A percentile compares a stretch with the other conserved stretches of the same genome.
phyloP scores from a whole-genome alignment of 2,329 filamentous ascomycete genomes.

The Beauveria australis region DNA sequence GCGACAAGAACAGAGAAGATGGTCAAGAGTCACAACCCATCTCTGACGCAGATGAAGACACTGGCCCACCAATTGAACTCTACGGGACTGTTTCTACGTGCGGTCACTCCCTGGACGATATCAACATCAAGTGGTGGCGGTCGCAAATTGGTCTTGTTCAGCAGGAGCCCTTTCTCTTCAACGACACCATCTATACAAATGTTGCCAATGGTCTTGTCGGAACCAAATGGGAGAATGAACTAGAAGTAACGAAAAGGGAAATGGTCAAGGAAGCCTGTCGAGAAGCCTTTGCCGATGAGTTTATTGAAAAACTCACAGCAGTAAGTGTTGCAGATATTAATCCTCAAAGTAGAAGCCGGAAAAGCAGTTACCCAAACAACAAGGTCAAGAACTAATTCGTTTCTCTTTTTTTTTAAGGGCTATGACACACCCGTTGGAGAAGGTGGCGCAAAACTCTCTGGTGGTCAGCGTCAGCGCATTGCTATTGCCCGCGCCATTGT shows the following conservation, averaged over 20 bases:
- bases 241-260: conserved; percentile 46
- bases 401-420: conserved; percentile 32
- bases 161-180: conserved; percentile 62
- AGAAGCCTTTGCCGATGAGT: conserved; percentile 62
- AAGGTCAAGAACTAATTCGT: conserved; percentile 9
- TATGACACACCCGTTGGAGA: conserved; percentile 72
- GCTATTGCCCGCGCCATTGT: conserved; percentile 62
- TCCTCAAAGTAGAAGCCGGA: too few species aligned
- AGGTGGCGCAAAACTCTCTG: conserved; percentile 67
- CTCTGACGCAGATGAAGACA: conserved; percentile 21
- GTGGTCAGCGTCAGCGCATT: conserved; percentile 69
- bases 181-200: conserved; percentile 55
- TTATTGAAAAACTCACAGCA: conserved; percentile 55
- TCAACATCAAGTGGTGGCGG: conserved; percentile 57
- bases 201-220: conserved; percentile 51
- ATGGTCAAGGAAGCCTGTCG: conserved; percentile 56
- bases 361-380: neutral
- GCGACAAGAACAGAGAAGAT: conserved; percentile 15
- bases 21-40: conserved; percentile 5
- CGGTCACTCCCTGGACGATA: conserved; percentile 44
- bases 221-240: conserved; percentile 41
- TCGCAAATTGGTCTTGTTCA: conserved; percentile 57
- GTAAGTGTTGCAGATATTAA: conserved; percentile 21
- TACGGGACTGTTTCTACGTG: conserved; percentile 41
- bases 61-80: conserved; percentile 37